Base-by-base conservation (phyloP, 225 moss, liverwort and hornwort genomes). In the Polytrichum commune region DNA sequence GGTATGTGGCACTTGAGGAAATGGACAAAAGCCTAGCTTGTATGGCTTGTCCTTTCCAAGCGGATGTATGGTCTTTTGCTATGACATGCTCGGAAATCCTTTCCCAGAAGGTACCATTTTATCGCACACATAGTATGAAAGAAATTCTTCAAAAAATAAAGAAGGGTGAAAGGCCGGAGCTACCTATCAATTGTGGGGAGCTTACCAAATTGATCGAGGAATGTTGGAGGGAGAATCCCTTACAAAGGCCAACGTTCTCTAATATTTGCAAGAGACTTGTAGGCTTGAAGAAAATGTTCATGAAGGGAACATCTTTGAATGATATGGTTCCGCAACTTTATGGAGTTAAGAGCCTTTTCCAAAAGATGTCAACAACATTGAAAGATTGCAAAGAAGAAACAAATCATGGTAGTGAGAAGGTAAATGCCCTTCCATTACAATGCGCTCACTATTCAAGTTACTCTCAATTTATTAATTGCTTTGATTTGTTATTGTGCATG, bases 51-150 rank as follows among this genome's bases (percentile, higher is more conserved):
- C 27, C 63, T 63, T 63, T 24, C 24, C 18, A 76, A 74, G 76
- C 78, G 56, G 85, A 85, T 30, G 81, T 82, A 54, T 85, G 76
- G 64, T 76, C 79, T 69, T 85, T 85, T 23, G 81, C 70, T 55
- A 63, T 82, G 74, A 71, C 81, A 8, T 78, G 73, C 19, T 75
- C 78, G 5, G 60, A 70, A 0, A 73, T 81, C 54, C 76, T 85
- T 23, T 75, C 73, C 5, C 75, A 75, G 18, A 73, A 55, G 70
- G 62, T 27, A 53, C 84, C 80, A 9, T 81, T 78, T 18, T 1
- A 26, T 26, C 26, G 26, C n/a, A 19, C 19, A 5, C 10, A 55
- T 7, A 27, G 0, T 1, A 13, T 22, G 19, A 58, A 1, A 3
- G 20, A n/a, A 23, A 6, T 61, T 7, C 20, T 3, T 32, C 6